Percentiles rank a stretch among this genome's conserved stretches.
These are phyloP conservation scores for Begonia masoniana DNA, from an alignment of 306 rosid species.

Conservation along the genomic window DNA sequence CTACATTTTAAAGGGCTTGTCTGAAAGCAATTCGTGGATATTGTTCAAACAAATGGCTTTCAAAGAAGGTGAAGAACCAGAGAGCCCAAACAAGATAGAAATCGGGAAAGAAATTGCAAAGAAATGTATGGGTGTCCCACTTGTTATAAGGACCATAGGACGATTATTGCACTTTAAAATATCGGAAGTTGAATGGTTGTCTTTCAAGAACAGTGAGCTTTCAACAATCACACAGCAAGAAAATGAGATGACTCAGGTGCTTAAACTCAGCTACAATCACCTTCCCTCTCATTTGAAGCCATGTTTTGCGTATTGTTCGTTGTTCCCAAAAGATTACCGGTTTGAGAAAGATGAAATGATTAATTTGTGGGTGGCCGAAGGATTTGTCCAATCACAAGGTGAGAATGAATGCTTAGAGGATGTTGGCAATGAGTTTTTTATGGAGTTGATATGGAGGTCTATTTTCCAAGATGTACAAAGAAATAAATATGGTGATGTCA, in stretches of 20 bases:
- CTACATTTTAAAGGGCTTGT: background rate
- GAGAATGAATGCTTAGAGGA: slow-evolving; percentile 18
- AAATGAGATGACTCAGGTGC: slow-evolving; percentile 12
- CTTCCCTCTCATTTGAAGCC: slow-evolving; percentile 24
- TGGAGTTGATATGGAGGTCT: slow-evolving; percentile 14
- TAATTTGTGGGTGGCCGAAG: slow-evolving; percentile 28
- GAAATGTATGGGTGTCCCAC: background rate
- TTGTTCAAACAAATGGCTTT: background rate
- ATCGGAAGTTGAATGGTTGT: slow-evolving; percentile 16
- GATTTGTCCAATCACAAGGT: slow-evolving; percentile 15
- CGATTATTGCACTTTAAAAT: slow-evolving; percentile 10
- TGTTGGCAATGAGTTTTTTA: slow-evolving; percentile 24
- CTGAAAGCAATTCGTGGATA: background rate
- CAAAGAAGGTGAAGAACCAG: background rate
- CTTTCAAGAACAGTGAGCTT: slow-evolving; percentile 19
- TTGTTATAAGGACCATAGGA: background rate
- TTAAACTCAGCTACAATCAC: slow-evolving; percentile 7
- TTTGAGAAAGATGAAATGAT: slow-evolving; percentile 11
- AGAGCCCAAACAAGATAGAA: background rate
- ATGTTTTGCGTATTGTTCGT: slow-evolving; percentile 26
- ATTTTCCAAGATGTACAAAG: slow-evolving; percentile 12
- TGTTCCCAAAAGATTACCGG: slow-evolving; percentile 21
- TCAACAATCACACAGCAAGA: slow-evolving; percentile 6
- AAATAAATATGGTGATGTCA: background rate
- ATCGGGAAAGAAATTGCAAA: slow-evolving; percentile 1